These are phyloP conservation scores for Neopestalotiopsis rosae DNA, from an alignment of 2,329 filamentous ascomycete genomes.

Conservation along the genomic window DNA sequence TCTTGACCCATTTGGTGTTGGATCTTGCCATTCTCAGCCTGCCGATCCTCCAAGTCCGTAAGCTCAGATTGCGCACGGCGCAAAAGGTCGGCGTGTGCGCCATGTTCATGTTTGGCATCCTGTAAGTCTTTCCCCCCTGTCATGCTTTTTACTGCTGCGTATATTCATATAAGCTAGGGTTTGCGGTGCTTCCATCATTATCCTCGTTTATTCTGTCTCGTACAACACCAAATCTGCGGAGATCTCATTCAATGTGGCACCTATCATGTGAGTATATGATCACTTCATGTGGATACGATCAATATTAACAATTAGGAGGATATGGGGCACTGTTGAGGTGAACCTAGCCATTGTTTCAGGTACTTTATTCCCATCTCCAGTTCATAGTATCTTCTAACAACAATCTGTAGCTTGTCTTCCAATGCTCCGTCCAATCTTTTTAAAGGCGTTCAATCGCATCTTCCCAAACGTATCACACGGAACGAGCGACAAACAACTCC, in stretches of 20 bases:
- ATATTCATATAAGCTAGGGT: conserved; percentile 24
- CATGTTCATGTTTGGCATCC: conserved; percentile 35
- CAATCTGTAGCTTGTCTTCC: conserved; percentile 14
- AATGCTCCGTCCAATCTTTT: conserved; percentile 17
- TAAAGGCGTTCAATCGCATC: conserved; percentile 11
- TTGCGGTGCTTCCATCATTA: conserved; percentile 34
- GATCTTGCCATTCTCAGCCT: conserved; percentile 38
- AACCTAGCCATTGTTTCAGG: conserved; percentile 35
- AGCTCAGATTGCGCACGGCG: conserved; percentile 30
- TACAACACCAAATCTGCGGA: conserved; percentile 30
- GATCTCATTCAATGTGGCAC: conserved; percentile 31
- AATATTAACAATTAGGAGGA: not conserved
- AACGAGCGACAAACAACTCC: not conserved
- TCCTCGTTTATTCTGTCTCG: conserved; percentile 29
- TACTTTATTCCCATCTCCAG: conserved; percentile 17
- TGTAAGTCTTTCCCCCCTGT: conserved; percentile 25
- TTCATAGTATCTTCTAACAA: not conserved
- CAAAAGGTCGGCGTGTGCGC: conserved; percentile 36
- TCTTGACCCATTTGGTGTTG: conserved; percentile 36
- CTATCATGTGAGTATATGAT: conserved; percentile 22
- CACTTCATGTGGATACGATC: not conserved
- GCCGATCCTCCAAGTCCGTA: conserved; percentile 36
- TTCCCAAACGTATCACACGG: conserved; percentile 8
- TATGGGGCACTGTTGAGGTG: conserved; percentile 37
- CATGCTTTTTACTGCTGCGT: not conserved